Base-by-base conservation (phyloP, 192 early-diverging fungal genomes). In the Chytriomyces confervae region DNA sequence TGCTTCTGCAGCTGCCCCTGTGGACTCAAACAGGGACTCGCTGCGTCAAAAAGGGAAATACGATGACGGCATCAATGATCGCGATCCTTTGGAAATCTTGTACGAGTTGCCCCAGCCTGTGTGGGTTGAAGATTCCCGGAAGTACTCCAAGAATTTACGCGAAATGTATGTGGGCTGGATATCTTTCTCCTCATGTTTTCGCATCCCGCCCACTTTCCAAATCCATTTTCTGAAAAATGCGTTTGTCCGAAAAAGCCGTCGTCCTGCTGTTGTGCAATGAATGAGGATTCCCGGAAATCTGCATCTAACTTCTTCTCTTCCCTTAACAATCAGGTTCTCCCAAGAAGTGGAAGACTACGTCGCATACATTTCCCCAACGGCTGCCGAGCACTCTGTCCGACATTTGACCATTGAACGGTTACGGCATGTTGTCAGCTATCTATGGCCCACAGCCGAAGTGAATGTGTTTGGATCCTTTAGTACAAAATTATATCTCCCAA, bases 391-490 rank as follows among this genome's bases (percentile, higher is more conserved):
- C 66, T 81, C 86, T 48, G 86, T 97, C 88, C 89, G 97, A 3
- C 45, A 77, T 44, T 91, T 89, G 77, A 90, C 93, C 0, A 82
- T 97, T 0, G 85, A 90, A 10, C 83, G 92, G 6, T 82, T 97
- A 61, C 75, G 85, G 0, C 63, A 66, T 23, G 81, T 94, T 50
- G 83, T 88, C 5, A 46, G 57, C 0, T 2, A 74, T 5, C 71
- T 89, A 5, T 90, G 84, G 79, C 72, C 77, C 0, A 69, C 83
- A 1, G 85, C 85, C 5, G 62, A 76, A 20, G 82, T 93, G 7
- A 66, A 85, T 0, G 90, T 91, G 23, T 98, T 96, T 90, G 97
- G 97, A 9, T 94, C 93, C 75, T 98, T 94, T 77, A 87, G 88
- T n/a, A 96, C 97, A 0, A 85, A 84, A 45, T 77, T 97, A 6